These are phyloP conservation scores for Cladophialophora chaetospira DNA, from an alignment of 2,329 filamentous ascomycete species.

Conservation along the genomic window DNA sequence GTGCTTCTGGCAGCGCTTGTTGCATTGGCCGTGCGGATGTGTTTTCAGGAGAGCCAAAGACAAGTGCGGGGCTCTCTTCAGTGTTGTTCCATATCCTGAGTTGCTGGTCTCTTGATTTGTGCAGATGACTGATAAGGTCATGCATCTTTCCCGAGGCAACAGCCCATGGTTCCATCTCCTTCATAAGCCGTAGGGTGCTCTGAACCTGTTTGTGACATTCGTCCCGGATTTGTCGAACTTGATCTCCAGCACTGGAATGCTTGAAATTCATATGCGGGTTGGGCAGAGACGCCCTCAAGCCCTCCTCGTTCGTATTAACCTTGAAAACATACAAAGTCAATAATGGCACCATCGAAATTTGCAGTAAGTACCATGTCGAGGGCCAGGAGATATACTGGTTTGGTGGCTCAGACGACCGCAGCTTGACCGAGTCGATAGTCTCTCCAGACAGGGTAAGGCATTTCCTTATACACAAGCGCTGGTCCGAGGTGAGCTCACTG, in stretches of 20 bases:
- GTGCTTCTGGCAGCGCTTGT: background rate
- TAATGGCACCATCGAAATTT: conserved; percentile 29
- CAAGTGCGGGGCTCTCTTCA: conserved; percentile 15
- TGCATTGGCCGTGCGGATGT: background rate
- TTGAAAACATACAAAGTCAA: conserved; percentile 18
- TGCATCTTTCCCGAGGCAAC: conserved; percentile 17
- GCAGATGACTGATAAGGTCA: conserved; percentile 13
- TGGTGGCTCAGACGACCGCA: conserved; percentile 9
- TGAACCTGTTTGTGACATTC: conserved; percentile 18
- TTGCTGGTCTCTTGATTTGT: conserved; percentile 13
- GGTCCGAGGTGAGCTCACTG: conserved; percentile 16
- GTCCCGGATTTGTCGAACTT: conserved; percentile 15
- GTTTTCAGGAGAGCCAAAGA: conserved; percentile 6
- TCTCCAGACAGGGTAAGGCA: conserved; percentile 13
- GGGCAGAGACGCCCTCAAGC: background rate
- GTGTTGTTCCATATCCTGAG: conserved; percentile 20
- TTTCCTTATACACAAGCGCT: conserved; percentile 21
- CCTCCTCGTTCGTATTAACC: background rate
- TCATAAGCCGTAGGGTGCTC: conserved; percentile 10
- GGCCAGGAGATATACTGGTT: conserved; percentile 28
- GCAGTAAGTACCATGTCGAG: conserved; percentile 29
- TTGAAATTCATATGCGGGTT: background rate
- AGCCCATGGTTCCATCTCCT: conserved; percentile 21
- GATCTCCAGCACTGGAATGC: background rate
- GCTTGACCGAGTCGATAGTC: conserved; percentile 17